Evolutionary conservation across 257 asterid genomes (phyloP).

Genomic region (Linderniella brevidens): DNA sequence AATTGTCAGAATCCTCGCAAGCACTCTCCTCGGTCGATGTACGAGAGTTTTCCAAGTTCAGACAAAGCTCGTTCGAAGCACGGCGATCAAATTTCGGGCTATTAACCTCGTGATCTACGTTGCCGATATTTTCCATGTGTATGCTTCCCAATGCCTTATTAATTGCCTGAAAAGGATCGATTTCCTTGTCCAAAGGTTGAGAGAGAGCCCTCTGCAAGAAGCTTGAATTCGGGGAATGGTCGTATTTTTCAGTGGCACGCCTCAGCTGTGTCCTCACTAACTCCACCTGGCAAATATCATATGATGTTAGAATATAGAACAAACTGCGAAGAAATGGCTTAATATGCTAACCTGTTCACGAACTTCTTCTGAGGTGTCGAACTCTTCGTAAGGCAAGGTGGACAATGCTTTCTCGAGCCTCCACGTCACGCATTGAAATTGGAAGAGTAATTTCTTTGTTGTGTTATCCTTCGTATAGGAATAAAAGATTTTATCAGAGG

Average conservation of each 20-base stretch:
- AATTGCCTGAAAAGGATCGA: conserved; percentile 35
- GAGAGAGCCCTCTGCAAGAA: conserved; percentile 42
- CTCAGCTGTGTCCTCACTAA: conserved; percentile 56
- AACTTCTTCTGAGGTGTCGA: conserved; percentile 89
- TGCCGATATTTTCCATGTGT: conserved; percentile 31
- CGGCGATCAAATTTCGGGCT: conserved; percentile 15
- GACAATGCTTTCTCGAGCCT: conserved; percentile 66
- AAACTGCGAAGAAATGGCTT: conserved; percentile 6
- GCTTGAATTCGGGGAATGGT: conserved; percentile 51
- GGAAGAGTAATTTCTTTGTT: conserved; percentile 43
- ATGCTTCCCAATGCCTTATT: conserved; percentile 29
- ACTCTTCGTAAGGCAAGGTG: conserved; percentile 41
- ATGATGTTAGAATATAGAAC: neutral
- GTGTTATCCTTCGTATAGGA: conserved; percentile 44
- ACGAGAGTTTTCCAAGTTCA: conserved; percentile 17
- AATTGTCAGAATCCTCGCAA: conserved; percentile 18
- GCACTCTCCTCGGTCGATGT: conserved; percentile 19
- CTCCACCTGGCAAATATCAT: conserved; percentile 36
- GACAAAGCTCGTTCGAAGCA: conserved; percentile 16
- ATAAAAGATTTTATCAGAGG: neutral
- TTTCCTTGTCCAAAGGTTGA: conserved; percentile 52
- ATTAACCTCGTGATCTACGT: conserved; percentile 43
- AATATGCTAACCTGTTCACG: conserved; percentile 67
- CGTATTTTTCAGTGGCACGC: conserved; percentile 79
- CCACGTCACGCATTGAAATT: conserved; percentile 83